Evolutionary conservation across 495 filamentous ascomycete species (phyloP).

Genomic region (Lineolata rhizophorae): DNA sequence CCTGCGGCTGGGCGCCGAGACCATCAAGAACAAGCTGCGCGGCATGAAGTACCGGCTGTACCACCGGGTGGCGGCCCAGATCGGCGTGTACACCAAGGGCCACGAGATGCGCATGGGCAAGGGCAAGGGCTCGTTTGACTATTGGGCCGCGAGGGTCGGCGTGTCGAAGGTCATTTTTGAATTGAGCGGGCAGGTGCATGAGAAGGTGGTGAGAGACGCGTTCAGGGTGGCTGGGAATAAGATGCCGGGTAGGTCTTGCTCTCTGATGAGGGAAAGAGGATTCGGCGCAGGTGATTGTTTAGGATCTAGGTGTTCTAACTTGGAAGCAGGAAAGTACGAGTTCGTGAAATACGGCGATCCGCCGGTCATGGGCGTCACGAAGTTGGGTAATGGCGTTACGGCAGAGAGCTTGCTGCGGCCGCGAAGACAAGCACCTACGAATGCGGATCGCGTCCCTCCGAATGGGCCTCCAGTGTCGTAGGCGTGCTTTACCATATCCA

Average conservation of each 20-base stretch:
- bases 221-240: constrained; percentile 90
- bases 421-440: no score
- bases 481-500: no score
- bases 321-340: constrained; percentile 55
- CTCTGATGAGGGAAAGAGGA: constrained; percentile 1
- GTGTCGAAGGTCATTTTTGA: constrained; percentile 84
- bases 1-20: constrained; percentile 74
- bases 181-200: constrained; percentile 75
- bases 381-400: constrained; percentile 60
- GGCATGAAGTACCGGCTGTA: constrained; percentile 86
- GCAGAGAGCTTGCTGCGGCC: constrained; percentile 58
- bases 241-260: constrained; percentile 53
- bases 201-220: constrained; percentile 83
- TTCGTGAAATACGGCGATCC: constrained; percentile 87
- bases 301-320: not conserved
- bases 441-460: no score
- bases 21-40: constrained; percentile 68
- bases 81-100: constrained; percentile 84
- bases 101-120: constrained; percentile 97
- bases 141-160: constrained; percentile 75
- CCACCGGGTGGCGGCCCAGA: constrained; percentile 71
- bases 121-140: constrained; percentile 92
- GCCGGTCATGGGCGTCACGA: constrained; percentile 82
- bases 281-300: no score
- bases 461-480: no score